phyloP scores from a whole-genome alignment of 2,329 filamentous ascomycete genomes.

The Rhynchosporium agropyri region DNA sequence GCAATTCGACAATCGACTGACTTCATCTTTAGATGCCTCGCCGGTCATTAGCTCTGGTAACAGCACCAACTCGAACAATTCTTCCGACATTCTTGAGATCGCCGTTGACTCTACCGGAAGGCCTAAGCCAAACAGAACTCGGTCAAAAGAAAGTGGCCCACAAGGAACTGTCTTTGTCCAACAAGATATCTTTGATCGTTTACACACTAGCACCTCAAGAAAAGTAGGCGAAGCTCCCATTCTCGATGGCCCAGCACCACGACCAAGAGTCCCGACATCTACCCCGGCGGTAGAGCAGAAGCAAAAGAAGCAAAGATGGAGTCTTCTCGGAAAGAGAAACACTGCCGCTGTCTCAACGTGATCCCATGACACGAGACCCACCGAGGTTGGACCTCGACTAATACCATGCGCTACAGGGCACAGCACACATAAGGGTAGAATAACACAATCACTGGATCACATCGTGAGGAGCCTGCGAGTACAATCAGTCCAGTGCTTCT shows the following conservation, averaged over 20 bases:
- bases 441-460: neutral
- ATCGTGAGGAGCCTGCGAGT: constrained; percentile 4
- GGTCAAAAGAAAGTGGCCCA: constrained; percentile 14
- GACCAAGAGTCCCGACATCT: constrained; percentile 22
- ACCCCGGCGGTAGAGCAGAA: constrained; percentile 22
- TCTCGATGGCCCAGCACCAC: constrained; percentile 27
- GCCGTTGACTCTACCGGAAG: constrained; percentile 19
- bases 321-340: constrained; percentile 35
- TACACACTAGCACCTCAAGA: constrained; percentile 41
- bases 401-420: neutral
- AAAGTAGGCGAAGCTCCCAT: constrained; percentile 42
- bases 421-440: neutral
- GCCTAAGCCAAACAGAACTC: neutral
- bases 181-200: constrained; percentile 38
- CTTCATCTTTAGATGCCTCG: constrained; percentile 31
- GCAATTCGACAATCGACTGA: constrained; percentile 24
- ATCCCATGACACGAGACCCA: constrained; percentile 17
- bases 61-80: constrained; percentile 32
- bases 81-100: constrained; percentile 38
- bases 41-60: constrained; percentile 37
- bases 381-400: constrained; percentile 10
- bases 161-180: constrained; percentile 35
- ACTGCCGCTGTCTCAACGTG: constrained; percentile 27
- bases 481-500: neutral
- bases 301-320: constrained; percentile 37